A percentile compares a stretch with the other conserved stretches of the same genome.
These are phyloP conservation scores for Metarhizium rileyi DNA, from an alignment of 2,329 filamentous ascomycete genomes.

Conservation along the genomic window DNA sequence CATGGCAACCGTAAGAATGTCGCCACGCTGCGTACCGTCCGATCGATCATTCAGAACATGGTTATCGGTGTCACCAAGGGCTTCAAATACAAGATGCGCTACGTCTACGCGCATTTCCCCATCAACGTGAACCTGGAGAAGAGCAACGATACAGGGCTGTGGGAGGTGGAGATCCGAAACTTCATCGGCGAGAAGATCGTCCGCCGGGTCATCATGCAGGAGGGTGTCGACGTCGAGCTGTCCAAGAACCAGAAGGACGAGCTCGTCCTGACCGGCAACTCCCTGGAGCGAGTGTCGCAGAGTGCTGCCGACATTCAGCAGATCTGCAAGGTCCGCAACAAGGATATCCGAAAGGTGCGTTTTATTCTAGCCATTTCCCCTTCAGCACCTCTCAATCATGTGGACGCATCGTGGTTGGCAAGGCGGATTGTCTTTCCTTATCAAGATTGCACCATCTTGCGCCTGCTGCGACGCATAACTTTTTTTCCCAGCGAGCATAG, in stretches of 20 bases:
- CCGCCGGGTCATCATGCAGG: slow-evolving; percentile 78
- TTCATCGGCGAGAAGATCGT: slow-evolving; percentile 99
- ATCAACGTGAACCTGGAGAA: slow-evolving; percentile 99
- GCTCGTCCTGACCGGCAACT: slow-evolving; percentile 88
- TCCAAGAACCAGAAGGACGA: slow-evolving; percentile 96
- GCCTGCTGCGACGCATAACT: not conserved
- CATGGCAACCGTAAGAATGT: slow-evolving; percentile 97
- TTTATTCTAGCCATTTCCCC: too few relatives aligned
- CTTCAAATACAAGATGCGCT: slow-evolving; percentile 99
- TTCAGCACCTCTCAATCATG: too few relatives aligned
- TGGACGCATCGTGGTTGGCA: too few relatives aligned
- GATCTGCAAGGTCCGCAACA: slow-evolving; percentile 99
- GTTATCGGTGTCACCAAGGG: slow-evolving; percentile 97
- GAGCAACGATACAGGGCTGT: slow-evolving; percentile 80
- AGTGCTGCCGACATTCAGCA: slow-evolving; percentile 99
- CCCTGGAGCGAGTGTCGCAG: slow-evolving; percentile 94
- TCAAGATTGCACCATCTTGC: not conserved
- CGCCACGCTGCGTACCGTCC: slow-evolving; percentile 94
- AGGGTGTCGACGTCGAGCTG: slow-evolving; percentile 81
- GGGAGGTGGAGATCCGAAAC: slow-evolving; percentile 97
- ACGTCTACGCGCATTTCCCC: slow-evolving; percentile 99
- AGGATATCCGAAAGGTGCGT: slow-evolving; percentile 98
- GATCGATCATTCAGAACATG: slow-evolving; percentile 97
- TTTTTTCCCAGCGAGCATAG: not conserved
- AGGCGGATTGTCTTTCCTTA: too few relatives aligned